Evolutionary conservation across 495 filamentous ascomycete genomes (phyloP).

Genomic region (Cudoniella acicularis): DNA sequence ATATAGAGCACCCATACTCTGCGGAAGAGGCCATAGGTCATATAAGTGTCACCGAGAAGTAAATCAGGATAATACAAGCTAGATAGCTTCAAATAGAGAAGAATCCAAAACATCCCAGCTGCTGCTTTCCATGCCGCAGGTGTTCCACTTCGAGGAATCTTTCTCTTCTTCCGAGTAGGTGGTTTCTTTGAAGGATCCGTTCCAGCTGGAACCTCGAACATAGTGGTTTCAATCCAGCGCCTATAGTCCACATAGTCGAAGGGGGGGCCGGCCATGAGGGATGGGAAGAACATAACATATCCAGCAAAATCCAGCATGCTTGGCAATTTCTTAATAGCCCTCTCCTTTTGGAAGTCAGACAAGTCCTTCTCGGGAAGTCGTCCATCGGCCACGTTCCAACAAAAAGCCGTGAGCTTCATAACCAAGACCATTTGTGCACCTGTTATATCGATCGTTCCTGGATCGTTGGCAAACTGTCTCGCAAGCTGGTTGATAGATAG

Average conservation of each 20-base stretch:
- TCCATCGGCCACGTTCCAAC: conserved; percentile 96
- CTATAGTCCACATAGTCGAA: conserved; percentile 94
- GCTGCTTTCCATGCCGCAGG: conserved; percentile 77
- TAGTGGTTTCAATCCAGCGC: conserved; percentile 86
- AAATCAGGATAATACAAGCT: conserved; percentile 58
- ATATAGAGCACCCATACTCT: conserved; percentile 77
- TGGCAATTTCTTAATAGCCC: conserved; percentile 70
- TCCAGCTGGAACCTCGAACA: conserved; percentile 82
- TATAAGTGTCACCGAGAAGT: conserved; percentile 57
- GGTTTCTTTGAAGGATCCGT: conserved; percentile 77
- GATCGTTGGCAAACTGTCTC: conserved; percentile 65
- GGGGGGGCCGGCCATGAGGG: conserved; percentile 79
- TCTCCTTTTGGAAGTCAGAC: conserved; percentile 80
- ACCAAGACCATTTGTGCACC: conserved; percentile 97
- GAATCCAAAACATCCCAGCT: conserved; percentile 72
- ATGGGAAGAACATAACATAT: conserved; percentile 93
- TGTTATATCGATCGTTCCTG: conserved; percentile 76
- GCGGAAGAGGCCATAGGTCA: conserved; percentile 62
- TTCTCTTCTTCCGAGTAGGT: conserved; percentile 85
- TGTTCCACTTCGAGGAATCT: conserved; percentile 85
- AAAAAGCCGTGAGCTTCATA: conserved; percentile 97
- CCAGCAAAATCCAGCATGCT: conserved; percentile 73
- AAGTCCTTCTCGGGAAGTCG: conserved; percentile 72
- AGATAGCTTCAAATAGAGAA: conserved; percentile 70
- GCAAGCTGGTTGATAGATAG: conserved; percentile 87